Evolutionary conservation across 495 filamentous ascomycete genomes (phyloP), one percentile per base, ranked within the genome.

Genomic region (Neurospora intermedia): DNA sequence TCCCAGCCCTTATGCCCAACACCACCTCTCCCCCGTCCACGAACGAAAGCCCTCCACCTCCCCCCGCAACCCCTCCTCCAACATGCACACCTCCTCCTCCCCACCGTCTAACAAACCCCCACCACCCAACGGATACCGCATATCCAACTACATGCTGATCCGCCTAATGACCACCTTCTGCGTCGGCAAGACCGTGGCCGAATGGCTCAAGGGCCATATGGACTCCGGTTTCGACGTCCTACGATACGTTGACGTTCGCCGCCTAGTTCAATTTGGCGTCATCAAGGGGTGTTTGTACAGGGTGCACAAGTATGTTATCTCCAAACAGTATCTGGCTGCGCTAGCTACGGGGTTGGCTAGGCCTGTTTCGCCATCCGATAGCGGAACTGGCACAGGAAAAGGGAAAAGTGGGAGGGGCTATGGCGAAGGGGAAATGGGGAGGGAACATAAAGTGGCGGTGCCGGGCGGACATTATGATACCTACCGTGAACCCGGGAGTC

Each of bases 231-330:
- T 87, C 69, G 83, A 87, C 73, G 83, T 90, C 35, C 85, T 97
- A 6, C 81, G 85, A 15, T 87, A 89, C 76, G 88, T 99, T 74
- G 96, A 99, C 81, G 88, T 97, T 66, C 87, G 96, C 2, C 89
- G 96, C 39, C 91, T 99, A 73, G 91, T 99, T 73, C 95, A 94
- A 43, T 98, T 98, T 80, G 96, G 96, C 69, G 88, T 98, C 18
- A 96, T 98, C 77, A 97, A 98, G 81, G 94, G 94, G 5, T 91
- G 97, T 74, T 77, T 99, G n/a, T 97, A 97, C 81, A 88, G 96
- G 20, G 91, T 97, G 42, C 94, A 98, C 83, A 94, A 94, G 78
- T 96, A 96, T 78, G 91, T 93, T 5, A 87, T 94, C 9, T 88
- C 88, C 13, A 89, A 89, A 74, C 83, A 83, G 73, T 84, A 84